phyloP scores from a whole-genome alignment of 192 early-diverging fungal species.

The Backusella macrospora region DNA sequence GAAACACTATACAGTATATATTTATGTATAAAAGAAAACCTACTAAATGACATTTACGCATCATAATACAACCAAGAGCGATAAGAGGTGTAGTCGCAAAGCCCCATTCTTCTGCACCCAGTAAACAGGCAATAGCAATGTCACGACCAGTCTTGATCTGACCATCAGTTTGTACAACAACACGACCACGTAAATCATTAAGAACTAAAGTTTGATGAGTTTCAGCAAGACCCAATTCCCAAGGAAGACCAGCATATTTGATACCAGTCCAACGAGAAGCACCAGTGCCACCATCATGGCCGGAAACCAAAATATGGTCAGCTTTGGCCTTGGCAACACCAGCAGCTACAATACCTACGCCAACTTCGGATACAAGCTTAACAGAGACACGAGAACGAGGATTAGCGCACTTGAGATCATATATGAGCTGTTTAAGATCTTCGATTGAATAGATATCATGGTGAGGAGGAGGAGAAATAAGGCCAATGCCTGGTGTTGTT shows the following conservation, averaged over 20 bases:
- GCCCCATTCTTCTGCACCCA: conserved; percentile 99
- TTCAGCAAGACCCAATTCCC: conserved; percentile 98
- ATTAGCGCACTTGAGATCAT: conserved; percentile 96
- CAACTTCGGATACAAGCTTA: conserved; percentile 97
- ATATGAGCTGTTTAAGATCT: conserved; percentile 98
- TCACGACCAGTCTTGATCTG: conserved; percentile 98
- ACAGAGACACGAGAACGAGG: conserved; percentile 89
- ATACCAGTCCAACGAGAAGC: conserved; percentile 99
- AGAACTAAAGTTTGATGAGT: conserved; percentile 98
- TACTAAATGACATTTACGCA: conserved; percentile 71
- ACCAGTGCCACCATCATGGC: conserved; percentile 99
- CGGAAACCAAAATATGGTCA: conserved; percentile 92
- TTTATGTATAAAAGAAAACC: background rate
- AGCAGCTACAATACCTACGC: conserved; percentile 95
- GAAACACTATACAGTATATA: background rate
- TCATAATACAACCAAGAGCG: conserved; percentile 94
- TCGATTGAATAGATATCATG: conserved; percentile 99
- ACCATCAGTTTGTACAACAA: conserved; percentile 97
- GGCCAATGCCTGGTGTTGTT: conserved; percentile 92
- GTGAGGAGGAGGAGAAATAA: conserved; percentile 98
- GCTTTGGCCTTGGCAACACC: conserved; percentile 98
- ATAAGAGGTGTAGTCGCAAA: conserved; percentile 99
- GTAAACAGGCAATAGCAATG: conserved; percentile 95
- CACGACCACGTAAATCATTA: conserved; percentile 94
- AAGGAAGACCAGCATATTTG: conserved; percentile 98